phyloP scores from a whole-genome alignment of 1,284 basidiomycete species.

The Cystobasidiaceae sp. region DNA sequence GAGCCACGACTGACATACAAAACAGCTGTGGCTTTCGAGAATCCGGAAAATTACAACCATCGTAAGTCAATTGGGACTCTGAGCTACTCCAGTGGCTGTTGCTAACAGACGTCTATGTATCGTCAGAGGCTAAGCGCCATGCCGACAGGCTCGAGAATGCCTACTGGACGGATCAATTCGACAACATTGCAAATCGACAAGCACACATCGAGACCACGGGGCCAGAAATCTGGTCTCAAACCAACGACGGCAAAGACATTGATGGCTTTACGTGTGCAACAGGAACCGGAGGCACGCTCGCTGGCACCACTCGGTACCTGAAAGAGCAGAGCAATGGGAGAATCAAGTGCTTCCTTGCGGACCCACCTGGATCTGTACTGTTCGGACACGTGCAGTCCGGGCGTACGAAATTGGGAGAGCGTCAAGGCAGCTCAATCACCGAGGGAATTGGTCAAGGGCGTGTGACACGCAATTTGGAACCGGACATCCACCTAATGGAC shows the following conservation, averaged over 20 bases:
- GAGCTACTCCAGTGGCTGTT: background rate
- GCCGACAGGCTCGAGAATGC: conserved; percentile 80
- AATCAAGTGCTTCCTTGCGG: conserved; percentile 88
- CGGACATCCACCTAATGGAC: conserved; percentile 71
- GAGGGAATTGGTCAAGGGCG: conserved; percentile 98
- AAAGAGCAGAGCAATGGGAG: conserved; percentile 76
- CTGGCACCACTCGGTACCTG: conserved; percentile 77
- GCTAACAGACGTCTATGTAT: background rate
- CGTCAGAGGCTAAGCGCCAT: conserved; percentile 68
- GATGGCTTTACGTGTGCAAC: conserved; percentile 92
- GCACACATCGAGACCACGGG: conserved; percentile 88
- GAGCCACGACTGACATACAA: background rate
- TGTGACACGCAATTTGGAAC: conserved; percentile 87
- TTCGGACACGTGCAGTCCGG: conserved; percentile 79
- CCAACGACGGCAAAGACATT: conserved; percentile 58
- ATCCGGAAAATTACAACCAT: conserved; percentile 97
- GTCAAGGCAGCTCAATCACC: conserved; percentile 84
- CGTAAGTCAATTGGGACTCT: conserved; percentile 45
- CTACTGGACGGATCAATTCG: conserved; percentile 68
- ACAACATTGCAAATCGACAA: conserved; percentile 59
- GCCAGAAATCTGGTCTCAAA: conserved; percentile 95
- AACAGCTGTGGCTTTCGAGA: conserved; percentile 84
- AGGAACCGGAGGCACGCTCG: conserved; percentile 92
- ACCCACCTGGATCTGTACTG: conserved; percentile 91
- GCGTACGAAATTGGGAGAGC: conserved; percentile 65